Percentiles rank a stretch among this genome's conserved stretches.
Evolutionary conservation across 768 basidiomycete genomes (phyloP).

Genomic region (Suillus weaverae): DNA sequence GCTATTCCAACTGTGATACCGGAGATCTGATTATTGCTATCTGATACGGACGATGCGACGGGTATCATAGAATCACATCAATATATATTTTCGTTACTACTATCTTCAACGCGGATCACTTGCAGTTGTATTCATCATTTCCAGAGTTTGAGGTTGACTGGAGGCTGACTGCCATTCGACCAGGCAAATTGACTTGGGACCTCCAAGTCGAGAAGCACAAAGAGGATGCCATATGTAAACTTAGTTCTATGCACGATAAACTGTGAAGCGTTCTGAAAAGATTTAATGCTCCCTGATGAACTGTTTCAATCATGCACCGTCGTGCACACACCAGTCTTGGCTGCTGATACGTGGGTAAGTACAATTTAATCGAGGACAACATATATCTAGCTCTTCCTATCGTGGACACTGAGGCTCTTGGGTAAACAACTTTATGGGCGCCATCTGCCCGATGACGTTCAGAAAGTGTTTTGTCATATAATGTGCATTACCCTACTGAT

Average conservation of each 20-base stretch:
- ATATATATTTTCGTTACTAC: neutral
- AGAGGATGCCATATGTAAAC: neutral
- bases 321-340: neutral
- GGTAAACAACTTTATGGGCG: neutral
- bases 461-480: neutral
- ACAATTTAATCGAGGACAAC: neutral
- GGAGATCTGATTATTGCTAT: neutral
- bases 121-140: neutral
- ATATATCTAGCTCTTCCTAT: neutral
- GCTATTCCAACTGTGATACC: conserved; percentile 10
- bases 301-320: neutral
- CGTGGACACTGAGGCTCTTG: neutral
- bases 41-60: neutral
- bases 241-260: neutral
- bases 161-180: neutral
- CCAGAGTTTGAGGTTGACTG: neutral
- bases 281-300: neutral
- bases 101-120: neutral
- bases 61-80: neutral
- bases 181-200: neutral
- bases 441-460: neutral
- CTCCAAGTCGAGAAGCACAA: no score
- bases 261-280: neutral
- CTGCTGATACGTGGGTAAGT: neutral
- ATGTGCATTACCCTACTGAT: neutral